These are phyloP conservation scores for Rhizopus delemar DNA, from an alignment of 371 early-diverging fungal genomes.

Conservation along the genomic window DNA sequence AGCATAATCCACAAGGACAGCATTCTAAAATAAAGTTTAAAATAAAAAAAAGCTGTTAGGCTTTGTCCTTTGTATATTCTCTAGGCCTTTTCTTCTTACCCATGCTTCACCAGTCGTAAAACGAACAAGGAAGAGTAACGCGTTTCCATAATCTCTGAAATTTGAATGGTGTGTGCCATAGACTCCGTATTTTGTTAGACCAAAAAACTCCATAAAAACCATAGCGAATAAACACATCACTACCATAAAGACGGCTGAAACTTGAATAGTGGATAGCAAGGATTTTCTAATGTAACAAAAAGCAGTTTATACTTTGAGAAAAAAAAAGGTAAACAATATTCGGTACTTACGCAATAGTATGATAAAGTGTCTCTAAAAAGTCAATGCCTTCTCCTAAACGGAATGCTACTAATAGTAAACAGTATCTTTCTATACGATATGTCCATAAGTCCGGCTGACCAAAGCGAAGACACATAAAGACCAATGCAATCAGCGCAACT, in stretches of 20 bases:
- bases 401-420: slow-evolving; percentile 57
- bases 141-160: slow-evolving; percentile 59
- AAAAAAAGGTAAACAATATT: background rate
- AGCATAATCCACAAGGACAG: slow-evolving; percentile 58
- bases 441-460: slow-evolving; percentile 51
- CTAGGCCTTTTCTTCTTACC: slow-evolving; percentile 29
- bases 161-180: slow-evolving; percentile 48
- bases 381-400: slow-evolving; percentile 61
- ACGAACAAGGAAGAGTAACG: slow-evolving; percentile 55
- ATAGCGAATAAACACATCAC: slow-evolving; percentile 60
- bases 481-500: slow-evolving; percentile 47
- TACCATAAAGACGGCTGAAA: slow-evolving; percentile 61
- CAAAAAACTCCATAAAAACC: slow-evolving; percentile 64
- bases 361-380: slow-evolving; percentile 56
- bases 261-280: slow-evolving; percentile 54
- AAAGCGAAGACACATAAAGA: slow-evolving; percentile 51
- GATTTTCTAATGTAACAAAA: slow-evolving; percentile 40
- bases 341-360: slow-evolving; percentile 50
- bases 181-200: slow-evolving; percentile 55
- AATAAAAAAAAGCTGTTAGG: background rate
- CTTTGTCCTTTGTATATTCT: background rate
- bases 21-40: slow-evolving; percentile 29
- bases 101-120: slow-evolving; percentile 64
- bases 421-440: slow-evolving; percentile 53
- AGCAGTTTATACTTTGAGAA: background rate